phyloP scores from a whole-genome alignment of 768 basidiomycete genomes.

The Termitomyces sp. region DNA sequence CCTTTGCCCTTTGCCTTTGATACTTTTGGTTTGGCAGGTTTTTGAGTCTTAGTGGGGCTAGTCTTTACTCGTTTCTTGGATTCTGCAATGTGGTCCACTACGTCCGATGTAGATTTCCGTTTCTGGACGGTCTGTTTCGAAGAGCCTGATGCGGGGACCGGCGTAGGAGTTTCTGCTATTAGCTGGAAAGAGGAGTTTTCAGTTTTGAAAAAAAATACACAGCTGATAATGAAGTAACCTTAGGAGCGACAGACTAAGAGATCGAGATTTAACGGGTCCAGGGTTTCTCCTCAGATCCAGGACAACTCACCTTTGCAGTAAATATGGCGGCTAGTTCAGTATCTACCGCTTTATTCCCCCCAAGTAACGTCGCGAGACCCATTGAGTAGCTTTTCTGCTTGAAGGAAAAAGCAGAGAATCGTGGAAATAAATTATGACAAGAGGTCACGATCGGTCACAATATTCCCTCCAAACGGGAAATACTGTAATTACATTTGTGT shows the following conservation, averaged over 20 bases:
- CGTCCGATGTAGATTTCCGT: constrained; percentile 24
- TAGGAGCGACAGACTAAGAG: constrained; percentile 11
- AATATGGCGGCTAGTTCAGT: constrained; percentile 63
- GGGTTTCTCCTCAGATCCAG: not conserved
- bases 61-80: constrained; percentile 23
- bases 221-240: not conserved
- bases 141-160: constrained; percentile 16
- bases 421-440: too few species aligned
- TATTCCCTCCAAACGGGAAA: too few species aligned
- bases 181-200: constrained; percentile 1
- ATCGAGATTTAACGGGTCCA: not conserved
- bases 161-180: constrained; percentile 10
- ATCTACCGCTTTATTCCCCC: constrained; percentile 39
- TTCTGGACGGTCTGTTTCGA: constrained; percentile 25
- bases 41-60: not conserved
- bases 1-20: constrained; percentile 16
- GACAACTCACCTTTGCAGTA: constrained; percentile 40
- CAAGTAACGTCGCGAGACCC: constrained; percentile 54
- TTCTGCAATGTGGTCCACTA: constrained; percentile 1
- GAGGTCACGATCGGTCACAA: too few species aligned
- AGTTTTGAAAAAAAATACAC: not conserved
- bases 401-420: too few species aligned
- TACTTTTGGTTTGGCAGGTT: constrained; percentile 14
- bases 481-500: too few species aligned
- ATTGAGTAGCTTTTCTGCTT: constrained; percentile 21